These are phyloP conservation scores for Ogataea hybrid DNA, from an alignment of 1,139 yeast species.

Conservation along the genomic window DNA sequence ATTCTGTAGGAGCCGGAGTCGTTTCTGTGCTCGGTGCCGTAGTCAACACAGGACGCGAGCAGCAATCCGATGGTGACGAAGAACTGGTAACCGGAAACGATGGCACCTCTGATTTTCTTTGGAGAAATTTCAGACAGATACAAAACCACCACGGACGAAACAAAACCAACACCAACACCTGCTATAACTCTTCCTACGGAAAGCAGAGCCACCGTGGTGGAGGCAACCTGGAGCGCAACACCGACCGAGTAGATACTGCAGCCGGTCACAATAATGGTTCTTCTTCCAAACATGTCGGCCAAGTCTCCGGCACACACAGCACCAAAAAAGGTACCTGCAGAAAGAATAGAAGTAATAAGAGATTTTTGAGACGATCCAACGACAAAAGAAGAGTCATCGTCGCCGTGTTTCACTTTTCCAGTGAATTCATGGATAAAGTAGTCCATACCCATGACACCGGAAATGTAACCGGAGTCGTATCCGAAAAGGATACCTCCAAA, in stretches of 20 bases:
- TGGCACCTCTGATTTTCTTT: conserved; percentile 64
- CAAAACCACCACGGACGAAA: conserved; percentile 63
- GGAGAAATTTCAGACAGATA: conserved; percentile 75
- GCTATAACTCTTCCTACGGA: conserved; percentile 62
- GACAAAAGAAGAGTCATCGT: conserved; percentile 19
- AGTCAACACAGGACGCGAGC: conserved; percentile 64
- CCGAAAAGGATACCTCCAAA: conserved; percentile 60
- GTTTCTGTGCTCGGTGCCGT: conserved; percentile 51
- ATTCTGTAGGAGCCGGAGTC: conserved; percentile 64
- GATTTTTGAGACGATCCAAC: conserved; percentile 37
- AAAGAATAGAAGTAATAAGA: conserved; percentile 52
- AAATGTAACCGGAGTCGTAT: conserved; percentile 59
- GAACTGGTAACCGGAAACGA: conserved; percentile 67
- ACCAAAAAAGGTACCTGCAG: conserved; percentile 60
- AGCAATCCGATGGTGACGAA: conserved; percentile 69
- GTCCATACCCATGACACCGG: conserved; percentile 56
- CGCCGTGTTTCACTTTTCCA: conserved; percentile 26
- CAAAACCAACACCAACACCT: conserved; percentile 68
- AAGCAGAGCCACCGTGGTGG: conserved; percentile 44
- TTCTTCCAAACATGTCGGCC: conserved; percentile 60
- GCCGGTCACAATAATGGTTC: conserved; percentile 52
- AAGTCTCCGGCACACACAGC: conserved; percentile 55
- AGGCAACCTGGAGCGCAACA: conserved; percentile 57
- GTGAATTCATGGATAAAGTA: conserved; percentile 42
- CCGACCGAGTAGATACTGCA: conserved; percentile 58